Base-by-base conservation (phyloP, 2,329 filamentous ascomycete genomes). In the Xylariaceae sp. region DNA sequence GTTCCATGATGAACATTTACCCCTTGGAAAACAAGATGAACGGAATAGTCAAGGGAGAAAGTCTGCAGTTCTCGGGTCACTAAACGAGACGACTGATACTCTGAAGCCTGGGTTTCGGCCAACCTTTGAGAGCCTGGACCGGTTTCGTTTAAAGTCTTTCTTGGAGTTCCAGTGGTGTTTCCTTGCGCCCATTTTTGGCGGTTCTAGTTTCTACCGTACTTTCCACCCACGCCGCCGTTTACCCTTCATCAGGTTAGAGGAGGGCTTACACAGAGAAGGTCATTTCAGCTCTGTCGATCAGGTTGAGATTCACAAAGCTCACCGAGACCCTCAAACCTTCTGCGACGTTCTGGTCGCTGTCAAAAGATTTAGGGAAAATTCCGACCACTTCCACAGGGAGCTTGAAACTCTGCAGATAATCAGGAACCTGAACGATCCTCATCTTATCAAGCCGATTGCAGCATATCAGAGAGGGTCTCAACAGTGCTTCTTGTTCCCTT, bases 401-500 rank as follows among this genome's bases (percentile, higher is more conserved):
- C 12, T 50, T 23, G 37, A 48, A 17, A 45, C 17, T 8, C 31
- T 57, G 8, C 17, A 37, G 6, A 41, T 24, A 9, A 54, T 58
- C 21, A 49, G 21, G 26, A 7, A 31, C 5, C 39, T 53, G 3
- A 6, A 44, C 7, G 34, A 54, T 37, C 47, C 24, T 11, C 48
- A 64, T 43, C 43, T 63, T 9, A 57, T 63, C 28, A 51, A 47
- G 8, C 45, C 61, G 4, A 47, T 63, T 11, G 54, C 54, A 2
- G 40, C 46, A 5, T 60, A 44, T 31, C 31, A 62, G 3, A 52
- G 44, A 9, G 58, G 41, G 1, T 8, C 23, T 0, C 7, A 57
- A 2, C 24, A 33, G 5, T 57, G 53, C 11, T 43, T 63, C 5
- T 11, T 65, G 3, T 60, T 65, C 19, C 61, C 56, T 4, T 65